These are phyloP conservation scores for Solanum hybrid DNA, from an alignment of 305 asterid species.

Conservation along the genomic window DNA sequence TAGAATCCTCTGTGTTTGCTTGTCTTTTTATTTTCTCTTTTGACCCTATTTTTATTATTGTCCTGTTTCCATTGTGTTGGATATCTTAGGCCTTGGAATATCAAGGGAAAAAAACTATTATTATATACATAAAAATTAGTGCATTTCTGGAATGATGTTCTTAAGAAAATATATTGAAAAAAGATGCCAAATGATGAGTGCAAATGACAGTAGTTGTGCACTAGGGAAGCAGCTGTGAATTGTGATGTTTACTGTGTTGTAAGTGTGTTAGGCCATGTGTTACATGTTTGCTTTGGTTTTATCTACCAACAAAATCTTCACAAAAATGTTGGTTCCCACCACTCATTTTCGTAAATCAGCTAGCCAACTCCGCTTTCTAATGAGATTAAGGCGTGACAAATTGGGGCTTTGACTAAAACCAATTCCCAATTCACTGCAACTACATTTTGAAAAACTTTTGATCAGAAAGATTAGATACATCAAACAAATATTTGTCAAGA, in stretches of 20 bases:
- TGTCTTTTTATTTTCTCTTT: not conserved
- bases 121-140: not conserved
- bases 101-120: not conserved
- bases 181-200: not conserved
- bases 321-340: too few species aligned
- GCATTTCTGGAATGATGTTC: not conserved
- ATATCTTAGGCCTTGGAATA: not conserved
- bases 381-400: not conserved
- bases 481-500: not conserved
- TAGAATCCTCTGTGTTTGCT: not conserved
- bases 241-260: not conserved
- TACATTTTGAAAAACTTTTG: not conserved
- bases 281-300: not conserved
- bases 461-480: too few species aligned
- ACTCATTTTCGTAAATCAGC: not conserved
- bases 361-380: not conserved
- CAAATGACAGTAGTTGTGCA: not conserved
- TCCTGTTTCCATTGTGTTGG: not conserved
- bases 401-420: not conserved
- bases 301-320: too few species aligned
- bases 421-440: not conserved
- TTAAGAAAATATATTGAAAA: not conserved
- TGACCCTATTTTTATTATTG: not conserved
- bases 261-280: not conserved
- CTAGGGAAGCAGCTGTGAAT: not conserved